These are phyloP conservation scores for Cutaneotrichosporon dermatis DNA, from an alignment of 1,284 basidiomycete genomes.

Conservation along the genomic window DNA sequence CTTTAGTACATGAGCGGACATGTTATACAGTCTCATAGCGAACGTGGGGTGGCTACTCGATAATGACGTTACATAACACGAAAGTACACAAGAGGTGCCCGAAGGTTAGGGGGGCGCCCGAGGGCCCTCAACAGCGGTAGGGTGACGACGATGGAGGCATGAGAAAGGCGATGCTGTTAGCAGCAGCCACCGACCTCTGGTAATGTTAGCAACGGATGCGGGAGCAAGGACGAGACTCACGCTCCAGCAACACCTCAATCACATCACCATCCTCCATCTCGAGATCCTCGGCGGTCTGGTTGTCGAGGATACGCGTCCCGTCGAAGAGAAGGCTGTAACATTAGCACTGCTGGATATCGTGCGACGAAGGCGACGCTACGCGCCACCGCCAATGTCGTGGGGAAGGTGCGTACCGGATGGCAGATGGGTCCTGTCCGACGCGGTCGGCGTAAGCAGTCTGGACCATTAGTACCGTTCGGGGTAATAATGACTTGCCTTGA, in stretches of 20 bases:
- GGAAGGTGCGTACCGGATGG: conserved; percentile 66
- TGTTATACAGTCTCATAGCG: conserved; percentile 1
- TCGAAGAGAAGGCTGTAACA: conserved; percentile 74
- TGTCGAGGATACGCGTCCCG: conserved; percentile 72
- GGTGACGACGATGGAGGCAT: too few relatives aligned
- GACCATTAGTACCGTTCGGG: not conserved
- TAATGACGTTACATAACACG: not conserved
- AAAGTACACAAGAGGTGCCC: not conserved
- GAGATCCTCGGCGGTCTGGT: conserved; percentile 70
- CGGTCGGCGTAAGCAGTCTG: conserved; percentile 89
- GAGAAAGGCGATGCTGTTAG: not conserved
- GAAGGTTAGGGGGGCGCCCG: too few relatives aligned
- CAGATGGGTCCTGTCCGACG: conserved; percentile 80
- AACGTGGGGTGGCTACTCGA: not conserved
- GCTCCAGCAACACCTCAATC: conserved; percentile 88
- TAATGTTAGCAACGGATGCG: not conserved
- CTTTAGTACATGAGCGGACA: not conserved
- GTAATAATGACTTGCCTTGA: conserved; percentile 46
- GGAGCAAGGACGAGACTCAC: conserved; percentile 54
- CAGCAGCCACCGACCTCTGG: conserved; percentile 36
- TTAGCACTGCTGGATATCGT: not conserved
- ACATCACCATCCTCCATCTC: conserved; percentile 81
- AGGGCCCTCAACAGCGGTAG: not conserved
- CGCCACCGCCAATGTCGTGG: too few relatives aligned
- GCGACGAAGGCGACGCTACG: too few relatives aligned